Evolutionary conservation across 768 basidiomycete genomes (phyloP).

Genomic region (Russula abietina): DNA sequence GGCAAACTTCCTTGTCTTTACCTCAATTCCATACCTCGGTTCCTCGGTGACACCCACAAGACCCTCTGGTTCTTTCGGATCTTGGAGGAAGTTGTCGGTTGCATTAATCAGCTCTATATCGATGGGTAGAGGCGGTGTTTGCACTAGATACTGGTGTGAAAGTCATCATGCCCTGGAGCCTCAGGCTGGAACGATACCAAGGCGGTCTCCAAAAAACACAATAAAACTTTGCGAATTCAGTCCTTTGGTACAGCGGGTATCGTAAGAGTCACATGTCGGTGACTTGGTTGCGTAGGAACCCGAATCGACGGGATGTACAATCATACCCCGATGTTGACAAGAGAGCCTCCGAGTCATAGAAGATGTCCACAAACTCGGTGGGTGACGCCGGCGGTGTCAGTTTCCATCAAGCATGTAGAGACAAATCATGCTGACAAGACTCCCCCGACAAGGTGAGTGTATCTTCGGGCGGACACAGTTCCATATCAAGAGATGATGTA

Average conservation of each 20-base stretch:
- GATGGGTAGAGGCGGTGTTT: neutral
- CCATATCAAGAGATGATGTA: neutral
- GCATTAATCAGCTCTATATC: neutral
- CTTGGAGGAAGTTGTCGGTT: neutral
- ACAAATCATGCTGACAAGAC: neutral
- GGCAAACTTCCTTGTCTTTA: neutral
- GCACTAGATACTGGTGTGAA: neutral
- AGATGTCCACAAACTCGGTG: neutral
- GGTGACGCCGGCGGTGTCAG: neutral
- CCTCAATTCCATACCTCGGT: neutral
- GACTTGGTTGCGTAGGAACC: neutral
- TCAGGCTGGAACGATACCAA: neutral
- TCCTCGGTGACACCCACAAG: conserved; percentile 1
- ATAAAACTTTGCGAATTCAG: neutral
- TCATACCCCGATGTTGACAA: neutral
- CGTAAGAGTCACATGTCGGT: neutral
- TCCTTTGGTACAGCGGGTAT: neutral
- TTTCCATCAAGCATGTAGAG: neutral
- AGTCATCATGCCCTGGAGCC: neutral
- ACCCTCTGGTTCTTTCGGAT: neutral
- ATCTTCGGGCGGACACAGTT: neutral
- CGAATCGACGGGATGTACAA: neutral
- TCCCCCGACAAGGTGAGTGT: neutral
- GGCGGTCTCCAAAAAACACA: neutral
- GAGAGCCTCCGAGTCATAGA: neutral